A percentile compares a stretch with the other conserved stretches of the same genome.
Evolutionary conservation across 2,329 filamentous ascomycete genomes (phyloP).

Genomic region (Emergomyces pasteurianus): DNA sequence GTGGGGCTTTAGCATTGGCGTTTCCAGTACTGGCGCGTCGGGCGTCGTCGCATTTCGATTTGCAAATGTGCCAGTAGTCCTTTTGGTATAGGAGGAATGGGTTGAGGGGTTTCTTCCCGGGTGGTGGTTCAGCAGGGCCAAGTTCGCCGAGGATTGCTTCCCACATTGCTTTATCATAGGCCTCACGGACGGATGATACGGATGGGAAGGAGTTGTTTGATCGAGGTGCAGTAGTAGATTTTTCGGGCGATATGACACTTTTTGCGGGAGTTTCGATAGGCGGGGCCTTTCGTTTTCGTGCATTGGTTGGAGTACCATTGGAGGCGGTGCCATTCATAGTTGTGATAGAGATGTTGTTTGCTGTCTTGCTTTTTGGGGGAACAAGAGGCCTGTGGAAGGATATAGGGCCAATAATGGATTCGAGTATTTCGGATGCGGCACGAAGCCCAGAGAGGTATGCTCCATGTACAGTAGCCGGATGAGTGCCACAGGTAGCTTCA

Average conservation of each 20-base stretch:
- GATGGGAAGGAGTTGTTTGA: constrained; percentile 11
- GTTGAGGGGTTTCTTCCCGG: constrained; percentile 63
- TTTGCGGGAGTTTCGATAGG: neutral
- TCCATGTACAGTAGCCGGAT: constrained; percentile 93
- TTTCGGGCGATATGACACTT: neutral
- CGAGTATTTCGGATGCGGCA: constrained; percentile 74
- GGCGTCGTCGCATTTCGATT: constrained; percentile 57
- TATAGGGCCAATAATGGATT: constrained; percentile 70
- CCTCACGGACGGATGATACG: constrained; percentile 27
- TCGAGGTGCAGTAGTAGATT: constrained; percentile 6
- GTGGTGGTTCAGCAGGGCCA: constrained; percentile 63
- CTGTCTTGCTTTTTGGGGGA: constrained; percentile 42
- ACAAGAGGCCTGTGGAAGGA: constrained; percentile 65
- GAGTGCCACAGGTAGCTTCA: constrained; percentile 89
- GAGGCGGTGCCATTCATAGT: constrained; percentile 11
- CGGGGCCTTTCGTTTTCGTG: constrained; percentile 16
- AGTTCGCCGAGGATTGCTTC: constrained; percentile 48
- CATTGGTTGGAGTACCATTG: constrained; percentile 13
- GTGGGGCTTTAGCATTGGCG: constrained; percentile 52
- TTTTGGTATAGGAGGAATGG: constrained; percentile 87
- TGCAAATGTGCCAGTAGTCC: constrained; percentile 51
- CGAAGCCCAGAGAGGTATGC: constrained; percentile 89
- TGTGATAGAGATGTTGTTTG: constrained; percentile 14
- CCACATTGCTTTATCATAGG: constrained; percentile 47
- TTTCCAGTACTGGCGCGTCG: constrained; percentile 53